These are phyloP conservation scores for Oryza coarctata DNA, from an alignment of 176 grass and related monocot genomes.

Conservation along the genomic window DNA sequence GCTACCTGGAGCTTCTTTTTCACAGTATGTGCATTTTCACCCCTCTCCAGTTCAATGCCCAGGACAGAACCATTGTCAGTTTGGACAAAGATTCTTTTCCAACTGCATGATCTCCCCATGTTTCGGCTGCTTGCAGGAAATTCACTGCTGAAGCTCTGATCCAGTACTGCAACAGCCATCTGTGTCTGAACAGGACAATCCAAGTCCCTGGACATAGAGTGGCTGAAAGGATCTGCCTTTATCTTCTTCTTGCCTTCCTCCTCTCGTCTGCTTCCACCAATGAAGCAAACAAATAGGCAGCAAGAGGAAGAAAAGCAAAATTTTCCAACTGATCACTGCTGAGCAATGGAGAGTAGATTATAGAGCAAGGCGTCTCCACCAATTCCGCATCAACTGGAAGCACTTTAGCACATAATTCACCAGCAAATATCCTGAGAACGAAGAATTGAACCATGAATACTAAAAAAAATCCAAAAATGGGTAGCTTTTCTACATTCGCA, in stretches of 20 bases:
- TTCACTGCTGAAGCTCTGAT: slow-evolving; percentile 62
- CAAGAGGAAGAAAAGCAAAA: slow-evolving; percentile 22
- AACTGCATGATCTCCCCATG: slow-evolving; percentile 61
- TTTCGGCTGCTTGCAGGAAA: slow-evolving; percentile 50
- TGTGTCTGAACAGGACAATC: slow-evolving; percentile 93
- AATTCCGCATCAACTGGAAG: slow-evolving; percentile 24
- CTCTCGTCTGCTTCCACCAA: slow-evolving; percentile 33
- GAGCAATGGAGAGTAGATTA: slow-evolving; percentile 20
- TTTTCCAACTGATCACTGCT: slow-evolving; percentile 12
- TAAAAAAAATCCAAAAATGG: not conserved
- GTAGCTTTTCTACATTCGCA: slow-evolving; percentile 9
- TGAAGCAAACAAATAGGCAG: slow-evolving; percentile 27
- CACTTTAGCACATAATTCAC: not conserved
- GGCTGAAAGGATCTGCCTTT: slow-evolving; percentile 26
- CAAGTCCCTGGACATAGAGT: slow-evolving; percentile 74
- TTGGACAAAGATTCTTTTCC: slow-evolving; percentile 96
- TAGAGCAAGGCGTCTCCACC: slow-evolving; percentile 20
- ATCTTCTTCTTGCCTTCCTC: slow-evolving; percentile 48
- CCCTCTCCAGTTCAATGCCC: slow-evolving; percentile 79
- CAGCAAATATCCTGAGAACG: slow-evolving; percentile 17
- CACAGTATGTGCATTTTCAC: slow-evolving; percentile 86
- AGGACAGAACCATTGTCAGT: slow-evolving; percentile 86
- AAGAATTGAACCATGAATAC: slow-evolving; percentile 14
- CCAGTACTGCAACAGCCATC: slow-evolving; percentile 81
- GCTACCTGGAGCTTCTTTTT: slow-evolving; percentile 92